Percentiles rank a stretch among this genome's conserved stretches.
phyloP scores from a whole-genome alignment of 306 rosid species.

The Cucurbita argyrosperma region DNA sequence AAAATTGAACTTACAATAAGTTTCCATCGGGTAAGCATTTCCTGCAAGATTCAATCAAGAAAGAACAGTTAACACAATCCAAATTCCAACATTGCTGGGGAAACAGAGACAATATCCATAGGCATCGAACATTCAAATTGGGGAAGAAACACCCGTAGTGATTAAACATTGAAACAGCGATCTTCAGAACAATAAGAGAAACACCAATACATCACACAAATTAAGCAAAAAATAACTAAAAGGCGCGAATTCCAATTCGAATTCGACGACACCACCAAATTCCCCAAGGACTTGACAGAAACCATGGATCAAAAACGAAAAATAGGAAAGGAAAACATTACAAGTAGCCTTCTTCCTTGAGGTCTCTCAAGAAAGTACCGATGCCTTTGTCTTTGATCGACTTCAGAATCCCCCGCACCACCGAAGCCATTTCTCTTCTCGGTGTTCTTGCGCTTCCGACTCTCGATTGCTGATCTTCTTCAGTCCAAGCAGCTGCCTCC shows the following conservation, averaged over 20 bases:
- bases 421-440: conserved; percentile 54
- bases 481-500: background rate
- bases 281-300: background rate
- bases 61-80: background rate
- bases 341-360: conserved; percentile 73
- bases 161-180: background rate
- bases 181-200: background rate
- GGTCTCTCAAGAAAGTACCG: conserved; percentile 39
- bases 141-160: background rate
- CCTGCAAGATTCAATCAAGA: conserved; percentile 34
- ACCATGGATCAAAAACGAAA: background rate
- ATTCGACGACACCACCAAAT: background rate
- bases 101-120: background rate
- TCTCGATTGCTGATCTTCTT: background rate
- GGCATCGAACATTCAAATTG: background rate
- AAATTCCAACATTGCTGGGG: background rate
- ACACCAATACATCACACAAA: background rate
- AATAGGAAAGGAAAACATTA: conserved; percentile 1
- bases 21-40: conserved; percentile 77
- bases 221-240: background rate
- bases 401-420: conserved; percentile 47
- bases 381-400: conserved; percentile 72
- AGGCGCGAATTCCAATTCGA: background rate
- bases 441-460: background rate
- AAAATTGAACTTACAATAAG: conserved; percentile 52